Conservation (phyloP, 345 rosid genomes). For the Erysimum cheiranthoides region DNA sequence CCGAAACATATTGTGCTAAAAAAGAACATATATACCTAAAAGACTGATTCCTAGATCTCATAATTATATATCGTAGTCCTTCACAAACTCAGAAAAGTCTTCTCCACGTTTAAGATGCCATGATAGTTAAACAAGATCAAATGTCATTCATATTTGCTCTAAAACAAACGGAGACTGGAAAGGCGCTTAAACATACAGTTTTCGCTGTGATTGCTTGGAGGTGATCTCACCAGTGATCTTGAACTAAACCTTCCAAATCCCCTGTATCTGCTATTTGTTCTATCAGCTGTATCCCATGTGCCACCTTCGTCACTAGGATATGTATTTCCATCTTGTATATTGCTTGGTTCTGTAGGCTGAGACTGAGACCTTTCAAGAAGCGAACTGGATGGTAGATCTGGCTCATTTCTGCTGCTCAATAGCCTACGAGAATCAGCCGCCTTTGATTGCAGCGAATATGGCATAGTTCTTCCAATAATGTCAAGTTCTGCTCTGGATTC, state of each 20-base stretch:
- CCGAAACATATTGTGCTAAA: constrained; percentile 2
- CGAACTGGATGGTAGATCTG: constrained; percentile 57
- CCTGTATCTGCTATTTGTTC: constrained; percentile 53
- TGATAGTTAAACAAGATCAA: not conserved
- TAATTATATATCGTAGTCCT: not conserved
- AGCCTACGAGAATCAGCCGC: constrained; percentile 65
- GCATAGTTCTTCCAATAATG: constrained; percentile 94
- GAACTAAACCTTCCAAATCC: constrained; percentile 54
- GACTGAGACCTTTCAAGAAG: constrained; percentile 53
- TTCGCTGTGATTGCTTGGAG: constrained; percentile 58
- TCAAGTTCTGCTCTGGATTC: constrained; percentile 80
- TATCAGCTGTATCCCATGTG: constrained; percentile 59
- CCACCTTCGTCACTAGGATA: constrained; percentile 54
- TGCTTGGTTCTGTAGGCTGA: constrained; percentile 51
- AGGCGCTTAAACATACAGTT: constrained; percentile 58
- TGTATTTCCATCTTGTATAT: constrained; percentile 52
- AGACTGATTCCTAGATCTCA: constrained; percentile 25
- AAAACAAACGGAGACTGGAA: constrained; percentile 11
- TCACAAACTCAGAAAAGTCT: constrained; percentile 13
- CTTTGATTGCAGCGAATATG: constrained; percentile 92
- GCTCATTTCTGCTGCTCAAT: constrained; percentile 62
- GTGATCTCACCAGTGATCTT: constrained; percentile 56
- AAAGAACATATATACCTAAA: constrained; percentile 24
- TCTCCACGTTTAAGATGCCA: constrained; percentile 20
- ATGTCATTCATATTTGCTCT: constrained; percentile 20